Evolutionary conservation across 1,284 basidiomycete genomes (phyloP), one percentile per base, ranked within the genome.

Genomic region (Coniophora puteana): DNA sequence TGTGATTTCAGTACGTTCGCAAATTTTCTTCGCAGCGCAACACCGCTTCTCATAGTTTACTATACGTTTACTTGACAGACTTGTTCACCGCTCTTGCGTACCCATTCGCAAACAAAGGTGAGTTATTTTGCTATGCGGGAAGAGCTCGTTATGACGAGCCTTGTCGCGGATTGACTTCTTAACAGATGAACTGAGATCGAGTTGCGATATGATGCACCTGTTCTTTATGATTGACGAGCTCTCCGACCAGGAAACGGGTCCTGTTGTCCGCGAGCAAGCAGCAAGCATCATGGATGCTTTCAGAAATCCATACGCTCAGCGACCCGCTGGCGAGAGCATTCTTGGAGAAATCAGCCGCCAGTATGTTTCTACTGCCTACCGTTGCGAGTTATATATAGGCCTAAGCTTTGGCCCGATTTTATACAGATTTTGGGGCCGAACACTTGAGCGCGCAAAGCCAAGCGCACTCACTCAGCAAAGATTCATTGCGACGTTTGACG

Each of bases 151-250:
- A n/a, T n/a, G n/a, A n/a, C n/a, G n/a, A n/a, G n/a, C n/a, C n/a
- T n/a, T n/a, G n/a, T n/a, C n/a, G n/a, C n/a, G n/a, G n/a, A n/a
- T n/a, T n/a, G n/a, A n/a, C n/a, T n/a, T n/a, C n/a, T n/a, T n/a
- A n/a, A n/a, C n/a, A n/a, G 76, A 80, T 40, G 66, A 74, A 51
- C 76, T 83, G 33, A 55, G 25, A 57, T 62, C 8, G 49, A 58
- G 12, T 61, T 71, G 71, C 38, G 68, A 74, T 44, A 46, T 70
- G 8, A 67, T 72, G 62, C 66, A 67, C 31, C 41, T 69, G 2
- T 61, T 68, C 50, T 71, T 70, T 43, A 40, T 68, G 8, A 57
- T 68, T 40, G 70, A 75, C 40, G 66, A 70, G 44, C 61, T 65
- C 34, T 65, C 67, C 1, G 71, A 74, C 49, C 53, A 59, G 16